These are phyloP conservation scores for Cladosporium velox DNA, from an alignment of 2,329 filamentous ascomycete genomes.

Conservation along the genomic window DNA sequence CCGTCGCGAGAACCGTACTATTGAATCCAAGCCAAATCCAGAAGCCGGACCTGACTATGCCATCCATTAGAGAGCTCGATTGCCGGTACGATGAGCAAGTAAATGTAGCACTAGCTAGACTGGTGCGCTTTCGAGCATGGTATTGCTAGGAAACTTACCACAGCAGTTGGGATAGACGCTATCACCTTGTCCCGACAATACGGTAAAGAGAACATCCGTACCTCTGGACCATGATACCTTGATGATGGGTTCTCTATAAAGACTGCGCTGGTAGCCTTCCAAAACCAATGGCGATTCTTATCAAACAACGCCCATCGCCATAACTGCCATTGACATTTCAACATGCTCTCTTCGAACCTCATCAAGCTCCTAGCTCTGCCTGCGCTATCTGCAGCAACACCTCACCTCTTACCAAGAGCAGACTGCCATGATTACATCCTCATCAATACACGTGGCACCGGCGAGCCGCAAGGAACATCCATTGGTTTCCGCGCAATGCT, in stretches of 20 bases:
- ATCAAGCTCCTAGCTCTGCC: conserved; percentile 3
- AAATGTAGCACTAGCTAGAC: background rate
- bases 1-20: background rate
- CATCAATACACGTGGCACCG: conserved; percentile 33
- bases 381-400: conserved; percentile 1
- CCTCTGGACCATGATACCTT: background rate
- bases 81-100: background rate
- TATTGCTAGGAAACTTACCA: background rate
- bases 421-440: conserved; percentile 20
- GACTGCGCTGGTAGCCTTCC: background rate
- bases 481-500: conserved; percentile 41
- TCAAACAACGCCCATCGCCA: background rate
- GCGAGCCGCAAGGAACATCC: conserved; percentile 28
- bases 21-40: background rate
- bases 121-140: background rate
- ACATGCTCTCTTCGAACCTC: background rate
- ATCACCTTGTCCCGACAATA: background rate
- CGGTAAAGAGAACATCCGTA: background rate
- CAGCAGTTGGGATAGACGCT: background rate
- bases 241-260: background rate
- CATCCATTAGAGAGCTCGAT: background rate
- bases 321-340: background rate
- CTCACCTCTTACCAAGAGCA: background rate
- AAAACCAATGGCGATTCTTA: background rate
- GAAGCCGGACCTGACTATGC: background rate